A percentile compares a stretch with the other conserved stretches of the same genome.
phyloP scores from a whole-genome alignment of 805 yeast genomes.

The Cyberlindnera mississippiensis region DNA sequence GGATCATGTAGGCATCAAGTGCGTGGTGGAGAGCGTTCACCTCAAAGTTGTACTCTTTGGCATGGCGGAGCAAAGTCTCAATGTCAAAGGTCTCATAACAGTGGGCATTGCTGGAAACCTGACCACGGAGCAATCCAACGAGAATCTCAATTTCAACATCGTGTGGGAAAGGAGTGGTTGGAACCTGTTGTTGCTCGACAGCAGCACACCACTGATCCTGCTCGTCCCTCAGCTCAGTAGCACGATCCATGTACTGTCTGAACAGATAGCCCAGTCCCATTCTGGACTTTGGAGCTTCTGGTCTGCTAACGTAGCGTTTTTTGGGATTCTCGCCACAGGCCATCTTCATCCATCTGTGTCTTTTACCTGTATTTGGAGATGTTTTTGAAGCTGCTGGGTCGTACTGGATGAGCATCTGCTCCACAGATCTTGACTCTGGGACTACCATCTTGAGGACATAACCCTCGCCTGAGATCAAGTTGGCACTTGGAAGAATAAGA shows the following conservation, averaged over 20 bases:
- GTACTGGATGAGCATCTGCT: constrained; percentile 9
- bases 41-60: constrained; percentile 7
- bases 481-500: constrained; percentile 9
- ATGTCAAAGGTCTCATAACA: constrained; percentile 11
- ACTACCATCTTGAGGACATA: constrained; percentile 9
- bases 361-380: constrained; percentile 6
- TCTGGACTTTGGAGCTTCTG: constrained; percentile 12
- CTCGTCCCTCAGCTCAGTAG: constrained; percentile 5
- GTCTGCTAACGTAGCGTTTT: constrained; percentile 7
- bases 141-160: constrained; percentile 10
- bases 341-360: constrained; percentile 13
- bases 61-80: constrained; percentile 8
- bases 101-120: constrained; percentile 10
- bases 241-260: constrained; percentile 12
- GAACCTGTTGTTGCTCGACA: constrained; percentile 1
- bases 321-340: constrained; percentile 12
- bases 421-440: constrained; percentile 10
- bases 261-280: constrained; percentile 10
- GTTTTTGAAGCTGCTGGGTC: background rate
- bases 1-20: constrained; percentile 6
- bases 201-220: constrained; percentile 10
- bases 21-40: constrained; percentile 10
- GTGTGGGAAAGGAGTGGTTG: constrained; percentile 5
- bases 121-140: constrained; percentile 7
- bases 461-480: constrained; percentile 8